Evolutionary conservation across 371 early-diverging fungal species (phyloP).

Genomic region (Mortierella sp.): DNA sequence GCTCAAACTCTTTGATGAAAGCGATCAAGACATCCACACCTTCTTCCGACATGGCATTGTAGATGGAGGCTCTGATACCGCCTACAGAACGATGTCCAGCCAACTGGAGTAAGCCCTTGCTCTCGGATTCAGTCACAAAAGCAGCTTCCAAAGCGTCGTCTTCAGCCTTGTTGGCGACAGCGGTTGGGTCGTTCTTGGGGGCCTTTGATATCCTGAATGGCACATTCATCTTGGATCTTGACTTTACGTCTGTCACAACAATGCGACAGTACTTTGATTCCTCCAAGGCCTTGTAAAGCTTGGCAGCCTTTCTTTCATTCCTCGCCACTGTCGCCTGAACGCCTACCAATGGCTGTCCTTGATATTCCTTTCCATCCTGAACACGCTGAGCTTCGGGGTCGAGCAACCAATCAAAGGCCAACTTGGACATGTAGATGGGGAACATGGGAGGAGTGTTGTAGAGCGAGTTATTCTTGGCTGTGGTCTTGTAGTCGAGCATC

Average conservation of each 20-base stretch:
- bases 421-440: conserved; percentile 90
- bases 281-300: conserved; percentile 80
- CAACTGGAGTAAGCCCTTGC: conserved; percentile 83
- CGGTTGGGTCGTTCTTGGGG: conserved; percentile 16
- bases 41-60: conserved; percentile 92
- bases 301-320: conserved; percentile 72
- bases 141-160: conserved; percentile 76
- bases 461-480: conserved; percentile 84
- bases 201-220: conserved; percentile 79
- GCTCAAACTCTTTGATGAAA: conserved; percentile 85
- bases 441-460: conserved; percentile 98
- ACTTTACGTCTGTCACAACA: conserved; percentile 67
- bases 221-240: conserved; percentile 91
- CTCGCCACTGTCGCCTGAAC: conserved; percentile 69
- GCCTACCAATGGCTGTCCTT: conserved; percentile 74
- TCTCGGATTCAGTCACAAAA: conserved; percentile 86
- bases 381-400: conserved; percentile 30
- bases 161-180: conserved; percentile 35
- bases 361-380: conserved; percentile 35
- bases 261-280: conserved; percentile 71
- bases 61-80: conserved; percentile 93
- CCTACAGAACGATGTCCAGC: conserved; percentile 96
- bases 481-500: conserved; percentile 89
- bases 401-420: conserved; percentile 86
- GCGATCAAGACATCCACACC: conserved; percentile 78